Percentiles rank a stretch among this genome's conserved stretches.
phyloP scores from a whole-genome alignment of 1,284 basidiomycete genomes.

The Cerioporus squamosus region DNA sequence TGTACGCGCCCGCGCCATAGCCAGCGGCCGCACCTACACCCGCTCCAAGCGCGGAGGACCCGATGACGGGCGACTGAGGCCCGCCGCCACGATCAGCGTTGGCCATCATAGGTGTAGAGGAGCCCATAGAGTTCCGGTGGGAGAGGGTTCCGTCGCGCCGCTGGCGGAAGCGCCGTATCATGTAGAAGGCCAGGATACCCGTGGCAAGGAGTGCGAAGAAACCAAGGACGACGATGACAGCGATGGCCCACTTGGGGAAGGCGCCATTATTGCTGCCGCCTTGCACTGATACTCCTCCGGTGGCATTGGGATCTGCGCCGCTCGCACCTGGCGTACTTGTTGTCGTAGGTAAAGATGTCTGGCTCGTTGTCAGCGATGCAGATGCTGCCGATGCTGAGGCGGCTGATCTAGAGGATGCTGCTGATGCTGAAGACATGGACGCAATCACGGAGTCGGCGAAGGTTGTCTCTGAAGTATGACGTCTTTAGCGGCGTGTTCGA shows the following conservation, averaged over 20 bases:
- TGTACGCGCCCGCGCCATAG: constrained; percentile 17
- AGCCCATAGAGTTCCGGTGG: constrained; percentile 75
- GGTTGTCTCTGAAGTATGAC: constrained; percentile 62
- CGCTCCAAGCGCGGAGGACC: constrained; percentile 27
- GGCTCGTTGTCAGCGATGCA: neutral
- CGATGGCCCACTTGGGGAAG: constrained; percentile 89
- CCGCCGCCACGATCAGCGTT: constrained; percentile 42
- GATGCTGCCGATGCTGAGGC: constrained; percentile 15
- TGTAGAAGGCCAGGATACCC: constrained; percentile 69
- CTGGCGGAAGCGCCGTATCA: constrained; percentile 67
- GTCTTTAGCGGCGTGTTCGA: neutral
- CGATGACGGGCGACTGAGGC: constrained; percentile 57
- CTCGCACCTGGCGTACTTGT: neutral
- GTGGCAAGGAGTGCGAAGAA: constrained; percentile 76
- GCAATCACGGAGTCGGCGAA: constrained; percentile 63
- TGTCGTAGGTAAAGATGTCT: neutral
- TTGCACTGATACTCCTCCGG: constrained; percentile 51
- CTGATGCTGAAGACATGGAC: constrained; percentile 51
- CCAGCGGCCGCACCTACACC: constrained; percentile 40
- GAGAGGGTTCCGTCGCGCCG: constrained; percentile 50
- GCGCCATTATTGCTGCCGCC: constrained; percentile 36
- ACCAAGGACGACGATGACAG: constrained; percentile 82
- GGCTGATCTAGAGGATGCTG: constrained; percentile 40
- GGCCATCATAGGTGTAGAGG: constrained; percentile 80
- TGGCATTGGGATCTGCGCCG: neutral